Percentiles rank a stretch among this genome's conserved stretches.
Evolutionary conservation across 2,329 filamentous ascomycete species (phyloP).

Genomic region (Paecilomyces sp.): DNA sequence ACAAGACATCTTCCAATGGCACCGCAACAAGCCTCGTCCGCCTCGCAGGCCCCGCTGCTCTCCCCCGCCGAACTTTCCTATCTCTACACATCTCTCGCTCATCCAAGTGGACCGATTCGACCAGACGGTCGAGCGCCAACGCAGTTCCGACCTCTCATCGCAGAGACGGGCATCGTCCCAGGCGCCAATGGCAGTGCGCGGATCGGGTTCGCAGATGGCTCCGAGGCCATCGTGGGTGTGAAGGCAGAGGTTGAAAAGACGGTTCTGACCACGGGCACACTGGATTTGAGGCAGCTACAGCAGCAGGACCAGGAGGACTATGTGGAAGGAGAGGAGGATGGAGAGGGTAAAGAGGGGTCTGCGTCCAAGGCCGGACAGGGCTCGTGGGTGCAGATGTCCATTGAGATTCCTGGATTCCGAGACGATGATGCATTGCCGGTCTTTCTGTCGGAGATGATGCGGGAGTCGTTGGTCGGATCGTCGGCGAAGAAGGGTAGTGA

Average conservation of each 20-base stretch:
- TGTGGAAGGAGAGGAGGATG: slow-evolving; percentile 12
- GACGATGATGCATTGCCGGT: slow-evolving; percentile 88
- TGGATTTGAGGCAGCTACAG: slow-evolving; percentile 34
- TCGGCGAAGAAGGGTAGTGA: slow-evolving; percentile 67
- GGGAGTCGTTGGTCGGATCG: slow-evolving; percentile 68
- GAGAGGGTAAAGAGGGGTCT: slow-evolving; percentile 17
- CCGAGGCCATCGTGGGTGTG: slow-evolving; percentile 89
- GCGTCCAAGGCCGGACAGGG: slow-evolving; percentile 41
- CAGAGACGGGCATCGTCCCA: slow-evolving; percentile 84
- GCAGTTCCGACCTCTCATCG: slow-evolving; percentile 84
- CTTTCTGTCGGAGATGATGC: slow-evolving; percentile 80
- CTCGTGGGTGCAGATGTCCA: slow-evolving; percentile 78
- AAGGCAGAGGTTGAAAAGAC: slow-evolving; percentile 91
- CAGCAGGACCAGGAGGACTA: slow-evolving; percentile 20
- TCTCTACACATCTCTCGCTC: slow-evolving; percentile 77
- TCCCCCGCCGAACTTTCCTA: slow-evolving; percentile 96
- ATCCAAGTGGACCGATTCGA: slow-evolving; percentile 68
- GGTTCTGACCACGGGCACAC: slow-evolving; percentile 25
- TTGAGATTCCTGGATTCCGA: slow-evolving; percentile 83
- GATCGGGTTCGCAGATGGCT: slow-evolving; percentile 90
- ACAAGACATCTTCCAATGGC: slow-evolving; percentile 46
- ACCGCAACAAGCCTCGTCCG: slow-evolving; percentile 51
- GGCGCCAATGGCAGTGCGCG: slow-evolving; percentile 87
- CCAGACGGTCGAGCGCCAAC: slow-evolving; percentile 75
- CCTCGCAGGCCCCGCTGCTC: slow-evolving; percentile 54